These are phyloP conservation scores for Candida schatavii DNA, from an alignment of 805 yeast genomes.

Conservation along the genomic window DNA sequence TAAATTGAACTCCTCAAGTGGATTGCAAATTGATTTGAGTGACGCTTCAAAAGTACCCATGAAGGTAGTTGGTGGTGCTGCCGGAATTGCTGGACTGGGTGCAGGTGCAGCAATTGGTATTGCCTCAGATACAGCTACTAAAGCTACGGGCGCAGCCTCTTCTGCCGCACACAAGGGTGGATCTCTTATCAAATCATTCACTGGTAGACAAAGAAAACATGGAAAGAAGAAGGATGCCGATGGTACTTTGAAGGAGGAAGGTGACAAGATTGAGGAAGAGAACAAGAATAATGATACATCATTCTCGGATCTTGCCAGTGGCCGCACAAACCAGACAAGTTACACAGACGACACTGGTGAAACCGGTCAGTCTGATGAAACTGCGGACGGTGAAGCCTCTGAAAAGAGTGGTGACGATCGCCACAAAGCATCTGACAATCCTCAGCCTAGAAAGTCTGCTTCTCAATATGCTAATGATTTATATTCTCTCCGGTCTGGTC, in stretches of 20 bases:
- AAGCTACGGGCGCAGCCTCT: no score
- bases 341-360: neutral
- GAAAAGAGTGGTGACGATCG: conserved; percentile 7
- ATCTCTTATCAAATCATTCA: conserved; percentile 31
- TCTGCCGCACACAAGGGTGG: conserved; percentile 42
- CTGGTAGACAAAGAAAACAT: conserved; percentile 17
- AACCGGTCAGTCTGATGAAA: neutral
- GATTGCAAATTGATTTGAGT: conserved; percentile 40
- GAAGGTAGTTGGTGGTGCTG: conserved; percentile 42
- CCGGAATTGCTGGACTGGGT: conserved; percentile 32
- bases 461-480: conserved; percentile 27
- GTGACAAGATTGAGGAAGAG: neutral
- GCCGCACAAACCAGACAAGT: conserved; percentile 1
- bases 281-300: neutral
- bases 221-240: conserved; percentile 17
- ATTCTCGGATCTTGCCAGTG: neutral
- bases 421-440: neutral
- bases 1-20: conserved; percentile 37
- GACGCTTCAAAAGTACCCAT: conserved; percentile 46
- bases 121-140: conserved; percentile 34
- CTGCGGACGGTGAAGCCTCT: neutral
- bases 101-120: conserved; percentile 35
- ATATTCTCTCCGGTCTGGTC: conserved; percentile 36
- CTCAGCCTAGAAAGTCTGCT: neutral
- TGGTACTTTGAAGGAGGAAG: conserved; percentile 3